Evolutionary conservation across 768 basidiomycete species (phyloP), one percentile per base, ranked within the genome.

Genomic region (Lactarius akahatsu): DNA sequence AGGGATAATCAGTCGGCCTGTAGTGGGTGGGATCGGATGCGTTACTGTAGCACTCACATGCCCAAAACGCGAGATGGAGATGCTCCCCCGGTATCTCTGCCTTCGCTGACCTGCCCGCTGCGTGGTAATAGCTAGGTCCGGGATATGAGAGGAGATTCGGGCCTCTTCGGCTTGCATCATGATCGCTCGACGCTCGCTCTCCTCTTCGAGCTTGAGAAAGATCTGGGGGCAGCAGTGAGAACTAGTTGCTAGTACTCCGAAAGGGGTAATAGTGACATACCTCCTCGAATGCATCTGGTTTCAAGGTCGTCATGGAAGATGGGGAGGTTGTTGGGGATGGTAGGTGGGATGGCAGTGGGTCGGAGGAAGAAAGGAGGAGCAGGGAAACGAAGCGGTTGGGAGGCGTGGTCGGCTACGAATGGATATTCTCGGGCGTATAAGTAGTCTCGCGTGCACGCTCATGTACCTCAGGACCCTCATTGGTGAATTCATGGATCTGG

Each of bases 41-140:
- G n/a, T 23, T n/a, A 26, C 50, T 50, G 26, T 55, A 28, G 20
- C 3, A 65, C 78, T 65, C 57, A 87, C 86, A 80, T 86, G 82
- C 32, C 87, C 86, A 69, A 87, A 85, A 20, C 84, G 79, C 62
- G 85, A 84, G 52, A 88, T 79, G 0, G 85, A 86, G 43, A 88
- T 79, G 61, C 83, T 85, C 20, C 81, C 82, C 57, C 81, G 78
- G 54, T 78, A 76, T 47, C 75, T 74, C 59, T 78, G 70, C 72
- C 70, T 71, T 76, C 32, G 69, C 28, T 32, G 47, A 20, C 45
- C 18, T 28, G 67, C 43, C 40, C 60, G 43, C 65, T 50, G 60
- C 30, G 58, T 55, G 62, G 62, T 18, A 66, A 54, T 26, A 58
- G 62, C 43, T 50, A 69, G 13, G 52, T 64, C 58, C 43, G 69